phyloP scores from a whole-genome alignment of 2,329 filamentous ascomycete genomes.

The Nothopassalora personata region DNA sequence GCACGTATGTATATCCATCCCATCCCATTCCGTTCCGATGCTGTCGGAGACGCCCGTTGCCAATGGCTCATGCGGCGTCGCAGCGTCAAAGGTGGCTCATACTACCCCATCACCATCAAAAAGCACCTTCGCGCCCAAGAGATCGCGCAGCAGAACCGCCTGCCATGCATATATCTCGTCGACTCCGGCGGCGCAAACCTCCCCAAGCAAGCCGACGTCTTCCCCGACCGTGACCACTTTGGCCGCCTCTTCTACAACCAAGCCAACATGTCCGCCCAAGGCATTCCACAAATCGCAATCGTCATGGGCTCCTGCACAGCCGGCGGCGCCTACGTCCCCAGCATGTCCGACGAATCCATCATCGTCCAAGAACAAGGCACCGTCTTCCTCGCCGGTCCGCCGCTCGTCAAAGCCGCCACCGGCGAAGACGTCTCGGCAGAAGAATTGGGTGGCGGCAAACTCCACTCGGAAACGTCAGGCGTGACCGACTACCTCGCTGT shows the following conservation, averaged over 20 bases:
- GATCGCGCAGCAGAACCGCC: constrained; percentile 80
- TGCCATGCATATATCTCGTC: constrained; percentile 88
- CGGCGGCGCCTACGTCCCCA: constrained; percentile 90
- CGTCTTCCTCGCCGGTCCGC: constrained; percentile 92
- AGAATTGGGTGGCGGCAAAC: constrained; percentile 80
- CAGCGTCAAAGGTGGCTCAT: constrained; percentile 88
- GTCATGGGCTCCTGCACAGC: constrained; percentile 98
- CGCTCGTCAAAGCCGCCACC: constrained; percentile 91
- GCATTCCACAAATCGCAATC: constrained; percentile 88
- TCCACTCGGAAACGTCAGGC: constrained; percentile 86
- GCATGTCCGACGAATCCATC: constrained; percentile 96
- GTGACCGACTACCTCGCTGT: constrained; percentile 95
- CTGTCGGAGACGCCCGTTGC: neutral
- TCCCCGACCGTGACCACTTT: constrained; percentile 91
- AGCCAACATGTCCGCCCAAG: constrained; percentile 80
- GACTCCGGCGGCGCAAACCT: constrained; percentile 94
- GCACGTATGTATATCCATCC: constrained; percentile 57
- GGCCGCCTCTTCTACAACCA: constrained; percentile 98
- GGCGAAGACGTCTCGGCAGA: constrained; percentile 88
- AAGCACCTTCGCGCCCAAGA: constrained; percentile 92
- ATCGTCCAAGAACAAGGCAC: constrained; percentile 95
- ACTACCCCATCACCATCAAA: constrained; percentile 95
- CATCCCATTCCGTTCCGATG: too few relatives aligned
- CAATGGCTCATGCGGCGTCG: constrained; percentile 15
- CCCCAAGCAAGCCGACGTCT: constrained; percentile 90